These are phyloP conservation scores for Vanrija sp. DNA, from an alignment of 1,284 basidiomycete species.

Conservation along the genomic window DNA sequence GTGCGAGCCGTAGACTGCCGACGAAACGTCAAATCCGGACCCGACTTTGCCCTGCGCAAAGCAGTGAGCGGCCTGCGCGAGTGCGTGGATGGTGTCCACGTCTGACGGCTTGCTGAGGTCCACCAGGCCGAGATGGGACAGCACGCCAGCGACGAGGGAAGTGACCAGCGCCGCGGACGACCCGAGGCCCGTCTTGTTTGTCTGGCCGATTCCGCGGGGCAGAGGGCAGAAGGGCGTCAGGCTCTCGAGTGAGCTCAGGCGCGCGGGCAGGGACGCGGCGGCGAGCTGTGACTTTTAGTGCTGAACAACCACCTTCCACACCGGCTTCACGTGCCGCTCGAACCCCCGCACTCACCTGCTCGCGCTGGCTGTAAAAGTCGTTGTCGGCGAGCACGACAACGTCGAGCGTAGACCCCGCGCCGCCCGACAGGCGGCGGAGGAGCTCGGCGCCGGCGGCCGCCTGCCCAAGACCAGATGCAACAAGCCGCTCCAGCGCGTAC, in stretches of 20 bases:
- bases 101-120: conserved; percentile 40
- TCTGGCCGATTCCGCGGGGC: conserved; percentile 64
- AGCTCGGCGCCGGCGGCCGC: conserved; percentile 43
- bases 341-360: conserved; percentile 59
- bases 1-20: conserved; percentile 92
- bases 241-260: conserved; percentile 55
- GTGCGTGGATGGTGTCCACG: conserved; percentile 70
- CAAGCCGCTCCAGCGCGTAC: conserved; percentile 61
- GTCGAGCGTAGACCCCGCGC: conserved; percentile 55
- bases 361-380: conserved; percentile 94
- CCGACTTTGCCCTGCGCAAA: conserved; percentile 97
- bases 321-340: neutral
- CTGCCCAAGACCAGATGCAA: conserved; percentile 39
- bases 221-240: conserved; percentile 73
- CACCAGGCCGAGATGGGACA: conserved; percentile 71
- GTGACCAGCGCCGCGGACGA: conserved; percentile 97
- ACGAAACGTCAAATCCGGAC: conserved; percentile 92
- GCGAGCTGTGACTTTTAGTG: conserved; percentile 67
- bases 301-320: too few relatives aligned
- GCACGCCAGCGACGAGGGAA: conserved; percentile 79
- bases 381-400: conserved; percentile 88
- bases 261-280: conserved; percentile 57
- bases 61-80: conserved; percentile 94
- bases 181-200: conserved; percentile 97
- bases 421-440: conserved; percentile 14